Conservation (phyloP, 257 asterid genomes). For the Capsicum pubescens region DNA sequence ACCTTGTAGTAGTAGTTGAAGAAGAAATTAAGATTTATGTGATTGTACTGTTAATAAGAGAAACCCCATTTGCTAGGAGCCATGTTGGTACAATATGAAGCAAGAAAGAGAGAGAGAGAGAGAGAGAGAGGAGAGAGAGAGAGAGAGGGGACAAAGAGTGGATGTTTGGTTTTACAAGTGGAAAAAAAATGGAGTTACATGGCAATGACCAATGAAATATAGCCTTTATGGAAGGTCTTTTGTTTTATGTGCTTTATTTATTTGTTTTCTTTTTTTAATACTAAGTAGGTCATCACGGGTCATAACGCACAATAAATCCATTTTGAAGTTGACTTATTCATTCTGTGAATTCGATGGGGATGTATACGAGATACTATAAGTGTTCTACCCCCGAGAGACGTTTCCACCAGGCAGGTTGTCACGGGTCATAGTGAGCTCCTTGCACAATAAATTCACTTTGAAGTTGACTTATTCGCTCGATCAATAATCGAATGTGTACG, state of each 20-base stretch:
- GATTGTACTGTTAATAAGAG: constrained; percentile 29
- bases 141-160: constrained; percentile 12
- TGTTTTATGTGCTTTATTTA: constrained; percentile 26
- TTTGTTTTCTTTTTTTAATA: constrained; percentile 12
- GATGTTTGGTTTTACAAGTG: constrained; percentile 31
- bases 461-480: too few species aligned
- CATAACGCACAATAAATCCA: background rate
- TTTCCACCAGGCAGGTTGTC: too few species aligned
- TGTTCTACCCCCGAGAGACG: too few species aligned
- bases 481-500: background rate
- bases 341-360: too few species aligned
- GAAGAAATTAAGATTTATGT: constrained; percentile 3
- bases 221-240: constrained; percentile 44
- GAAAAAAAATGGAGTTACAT: constrained; percentile 37
- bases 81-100: constrained; percentile 54
- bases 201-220: constrained; percentile 48
- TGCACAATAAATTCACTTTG: too few species aligned
- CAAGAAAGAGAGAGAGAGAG: constrained; percentile 25
- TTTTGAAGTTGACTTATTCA: background rate
- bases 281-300: background rate
- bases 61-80: constrained; percentile 42
- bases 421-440: too few species aligned
- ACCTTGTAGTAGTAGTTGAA: background rate
- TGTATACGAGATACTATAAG: too few species aligned
- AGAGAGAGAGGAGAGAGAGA: background rate